Base-by-base conservation (phyloP, 2,329 filamentous ascomycete genomes). In the Sclerotinia subarctica region DNA sequence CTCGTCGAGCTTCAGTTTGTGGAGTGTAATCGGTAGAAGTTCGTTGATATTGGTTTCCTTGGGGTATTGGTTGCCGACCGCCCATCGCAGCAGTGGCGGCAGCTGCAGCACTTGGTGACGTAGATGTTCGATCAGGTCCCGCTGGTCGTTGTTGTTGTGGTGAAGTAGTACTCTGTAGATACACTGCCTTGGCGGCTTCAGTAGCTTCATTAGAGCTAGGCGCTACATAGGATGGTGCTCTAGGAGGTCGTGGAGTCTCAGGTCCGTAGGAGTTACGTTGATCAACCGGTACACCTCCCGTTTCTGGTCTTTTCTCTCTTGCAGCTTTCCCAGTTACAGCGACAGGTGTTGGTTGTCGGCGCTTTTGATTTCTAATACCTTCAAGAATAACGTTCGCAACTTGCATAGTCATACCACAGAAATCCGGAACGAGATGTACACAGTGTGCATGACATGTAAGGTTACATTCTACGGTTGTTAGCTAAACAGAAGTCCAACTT, bases 381-480 rank as follows among this genome's bases (percentile, higher is more conserved):
- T 93, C 90, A 66, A 98, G 80, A 72, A 99, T 97, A 77, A 96
- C 89, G 78, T 97, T 98, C 54, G 95, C 95, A 49, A 92, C 91
- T 68, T 95, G 91, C 95, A 98, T 98, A 38, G 93, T 96, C 93
- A 99, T 99, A 74, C 95, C 95, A 78, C 95, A 99, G 81, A 99
- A 99, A 79, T 99, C 95, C 26, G 95, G 95, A 44, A 99, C 94
- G 73, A 99, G 87, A 79, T 99, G 95, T 26, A 93, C 92, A 79
- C 95, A 99, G 69, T 91, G 86, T 26, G 93, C 90, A 79, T 99
- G 95, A 71, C 92, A 94, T 32, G 94, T 97, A 70, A 97, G 90
- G 73, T 85, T 86, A 80, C 95, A 99, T 87, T 99, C 95, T 89
- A 76, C 69, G 71, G 3, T 49, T 42, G 70, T 64, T 58, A 72